Evolutionary conservation across 1,284 basidiomycete species (phyloP).

Genomic region (Phlebopus sp.): DNA sequence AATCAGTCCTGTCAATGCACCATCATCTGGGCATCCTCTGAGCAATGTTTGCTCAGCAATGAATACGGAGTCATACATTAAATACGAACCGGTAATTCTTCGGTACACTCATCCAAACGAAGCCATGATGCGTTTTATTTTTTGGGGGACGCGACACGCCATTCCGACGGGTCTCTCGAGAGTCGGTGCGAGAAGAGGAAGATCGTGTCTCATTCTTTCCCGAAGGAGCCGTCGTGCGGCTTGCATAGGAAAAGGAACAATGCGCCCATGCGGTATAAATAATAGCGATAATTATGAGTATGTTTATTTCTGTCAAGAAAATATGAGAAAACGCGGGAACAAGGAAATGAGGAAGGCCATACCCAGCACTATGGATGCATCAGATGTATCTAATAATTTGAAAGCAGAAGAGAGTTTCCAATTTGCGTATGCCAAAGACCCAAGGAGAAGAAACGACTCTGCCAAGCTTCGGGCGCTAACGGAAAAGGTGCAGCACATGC

Average conservation of each 20-base stretch:
- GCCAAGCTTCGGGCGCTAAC: constrained; percentile 25
- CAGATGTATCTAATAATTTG: constrained; percentile 3
- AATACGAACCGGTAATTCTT: constrained; percentile 72
- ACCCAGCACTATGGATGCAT: constrained; percentile 24
- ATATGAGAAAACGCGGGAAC: constrained; percentile 7
- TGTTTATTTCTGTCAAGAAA: constrained; percentile 50
- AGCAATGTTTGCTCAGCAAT: constrained; percentile 10
- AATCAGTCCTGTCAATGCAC: constrained; percentile 76
- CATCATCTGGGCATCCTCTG: constrained; percentile 82
- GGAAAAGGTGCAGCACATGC: constrained; percentile 21
- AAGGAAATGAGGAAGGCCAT: constrained; percentile 11
- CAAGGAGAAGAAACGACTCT: constrained; percentile 24
- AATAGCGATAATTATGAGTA: constrained; percentile 54
- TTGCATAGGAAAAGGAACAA: constrained; percentile 37
- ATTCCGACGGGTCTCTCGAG: constrained; percentile 43
- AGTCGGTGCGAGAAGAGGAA: constrained; percentile 39
- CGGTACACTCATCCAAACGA: constrained; percentile 86
- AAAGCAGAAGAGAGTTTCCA: constrained; percentile 18
- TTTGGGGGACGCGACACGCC: constrained; percentile 24
- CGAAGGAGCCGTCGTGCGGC: constrained; percentile 15
- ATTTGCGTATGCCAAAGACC: constrained; percentile 33
- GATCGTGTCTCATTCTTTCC: constrained; percentile 25
- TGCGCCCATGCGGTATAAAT: constrained; percentile 67
- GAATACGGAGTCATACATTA: constrained; percentile 1
- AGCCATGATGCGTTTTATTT: constrained; percentile 56